phyloP scores from a whole-genome alignment of 1,139 yeast species.

The Wickerhamomyces sp. region DNA sequence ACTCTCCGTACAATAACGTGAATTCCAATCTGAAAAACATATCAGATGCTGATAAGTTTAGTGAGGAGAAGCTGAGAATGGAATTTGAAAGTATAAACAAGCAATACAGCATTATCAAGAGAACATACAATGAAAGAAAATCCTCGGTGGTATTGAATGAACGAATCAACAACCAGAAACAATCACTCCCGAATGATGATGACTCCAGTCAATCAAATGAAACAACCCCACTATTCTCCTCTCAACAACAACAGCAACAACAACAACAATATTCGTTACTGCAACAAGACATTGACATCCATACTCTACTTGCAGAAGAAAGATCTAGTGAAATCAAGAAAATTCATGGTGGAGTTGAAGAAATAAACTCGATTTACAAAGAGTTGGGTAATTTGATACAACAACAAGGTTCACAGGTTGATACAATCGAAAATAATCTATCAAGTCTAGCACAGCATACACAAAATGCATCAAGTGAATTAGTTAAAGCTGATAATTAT shows the following conservation, averaged over 20 bases:
- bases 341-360: conserved; percentile 73
- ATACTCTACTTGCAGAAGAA: conserved; percentile 62
- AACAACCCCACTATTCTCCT: conserved; percentile 25
- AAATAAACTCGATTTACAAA: conserved; percentile 78
- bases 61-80: conserved; percentile 35
- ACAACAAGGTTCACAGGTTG: conserved; percentile 83
- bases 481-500: conserved; percentile 68
- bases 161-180: conserved; percentile 20
- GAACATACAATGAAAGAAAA: conserved; percentile 34
- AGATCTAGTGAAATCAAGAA: conserved; percentile 67
- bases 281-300: conserved; percentile 72
- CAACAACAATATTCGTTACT: conserved; percentile 38
- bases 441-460: conserved; percentile 61
- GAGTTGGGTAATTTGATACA: conserved; percentile 72
- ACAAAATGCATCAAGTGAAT: conserved; percentile 65
- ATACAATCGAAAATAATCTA: conserved; percentile 77
- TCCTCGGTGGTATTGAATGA: conserved; percentile 29
- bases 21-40: not conserved
- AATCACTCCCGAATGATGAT: not conserved
- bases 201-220: conserved; percentile 17
- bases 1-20: not conserved
- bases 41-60: conserved; percentile 25
- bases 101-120: conserved; percentile 34
- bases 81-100: conserved; percentile 38
- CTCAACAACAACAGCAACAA: conserved; percentile 30